Percentiles rank a stretch among this genome's conserved stretches.
phyloP scores from a whole-genome alignment of 345 rosid genomes.

The Hypericum androsaemum region DNA sequence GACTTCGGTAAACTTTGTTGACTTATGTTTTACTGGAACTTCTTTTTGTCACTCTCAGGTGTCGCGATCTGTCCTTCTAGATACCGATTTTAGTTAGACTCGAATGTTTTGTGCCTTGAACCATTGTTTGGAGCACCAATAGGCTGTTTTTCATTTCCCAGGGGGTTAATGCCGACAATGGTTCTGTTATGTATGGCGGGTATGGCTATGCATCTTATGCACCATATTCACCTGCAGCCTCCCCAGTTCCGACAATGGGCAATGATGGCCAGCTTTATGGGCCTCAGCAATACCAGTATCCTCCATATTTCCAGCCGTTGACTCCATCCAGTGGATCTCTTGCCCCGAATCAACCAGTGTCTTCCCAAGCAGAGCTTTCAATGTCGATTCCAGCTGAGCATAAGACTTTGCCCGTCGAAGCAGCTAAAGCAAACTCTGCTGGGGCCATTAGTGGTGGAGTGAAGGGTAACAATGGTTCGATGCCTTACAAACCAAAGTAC shows the following conservation, averaged over 20 bases:
- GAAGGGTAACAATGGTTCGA: conserved; percentile 52
- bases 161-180: conserved; percentile 79
- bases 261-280: conserved; percentile 77
- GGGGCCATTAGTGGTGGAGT: conserved; percentile 29
- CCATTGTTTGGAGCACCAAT: neutral
- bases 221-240: conserved; percentile 79
- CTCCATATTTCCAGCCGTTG: conserved; percentile 56
- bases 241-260: conserved; percentile 71
- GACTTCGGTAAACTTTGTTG: conserved; percentile 38
- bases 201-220: conserved; percentile 59
- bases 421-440: conserved; percentile 40
- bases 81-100: neutral
- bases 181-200: conserved; percentile 60
- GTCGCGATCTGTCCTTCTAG: neutral
- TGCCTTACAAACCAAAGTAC: conserved; percentile 39
- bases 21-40: neutral
- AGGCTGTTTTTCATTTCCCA: conserved; percentile 8
- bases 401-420: conserved; percentile 45
- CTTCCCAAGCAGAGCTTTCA: conserved; percentile 46
- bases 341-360: conserved; percentile 35
- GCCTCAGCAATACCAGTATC: conserved; percentile 90
- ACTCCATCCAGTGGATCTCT: conserved; percentile 43
- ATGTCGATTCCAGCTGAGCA: conserved; percentile 47
- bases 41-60: neutral
- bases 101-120: neutral